These are phyloP conservation scores for thale cress (Arabidopsis thaliana) DNA, from an alignment of 345 rosid genomes.

Conservation along the genomic window DNA sequence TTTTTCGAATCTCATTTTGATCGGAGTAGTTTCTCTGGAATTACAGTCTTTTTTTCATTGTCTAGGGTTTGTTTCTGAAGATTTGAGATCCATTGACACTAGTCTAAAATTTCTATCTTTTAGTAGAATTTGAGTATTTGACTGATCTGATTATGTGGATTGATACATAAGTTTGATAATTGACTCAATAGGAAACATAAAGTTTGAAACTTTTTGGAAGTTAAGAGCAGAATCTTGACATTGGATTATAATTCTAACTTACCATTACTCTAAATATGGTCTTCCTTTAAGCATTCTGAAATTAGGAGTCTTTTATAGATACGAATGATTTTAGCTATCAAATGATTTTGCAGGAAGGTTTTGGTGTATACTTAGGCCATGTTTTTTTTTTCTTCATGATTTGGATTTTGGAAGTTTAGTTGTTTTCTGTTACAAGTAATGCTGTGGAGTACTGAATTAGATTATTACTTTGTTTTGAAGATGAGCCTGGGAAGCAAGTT, in stretches of 20 bases:
- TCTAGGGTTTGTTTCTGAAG: neutral
- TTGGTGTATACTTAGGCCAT: constrained; percentile 1
- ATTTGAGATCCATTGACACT: constrained; percentile 8
- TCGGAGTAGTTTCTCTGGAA: neutral
- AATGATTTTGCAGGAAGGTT: constrained; percentile 2
- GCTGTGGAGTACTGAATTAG: neutral
- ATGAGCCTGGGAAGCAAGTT: constrained; percentile 98
- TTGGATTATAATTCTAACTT: neutral
- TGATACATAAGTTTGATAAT: neutral
- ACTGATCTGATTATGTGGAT: constrained; percentile 7
- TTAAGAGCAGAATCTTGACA: neutral
- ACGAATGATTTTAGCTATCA: neutral
- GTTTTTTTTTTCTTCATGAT: neutral
- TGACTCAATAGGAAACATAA: neutral
- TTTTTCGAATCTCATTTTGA: constrained; percentile 30
- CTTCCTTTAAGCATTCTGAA: neutral
- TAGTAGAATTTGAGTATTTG: neutral
- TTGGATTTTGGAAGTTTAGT: constrained; percentile 1
- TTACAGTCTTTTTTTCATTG: neutral
- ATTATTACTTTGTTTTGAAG: constrained; percentile 49
- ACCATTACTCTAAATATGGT: neutral
- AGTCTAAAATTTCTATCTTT: neutral
- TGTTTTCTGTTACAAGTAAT: neutral
- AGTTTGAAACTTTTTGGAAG: neutral
- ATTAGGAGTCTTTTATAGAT: neutral